Base-by-base conservation (phyloP, 2,329 filamentous ascomycete genomes). In the Trichophyton rubrum region DNA sequence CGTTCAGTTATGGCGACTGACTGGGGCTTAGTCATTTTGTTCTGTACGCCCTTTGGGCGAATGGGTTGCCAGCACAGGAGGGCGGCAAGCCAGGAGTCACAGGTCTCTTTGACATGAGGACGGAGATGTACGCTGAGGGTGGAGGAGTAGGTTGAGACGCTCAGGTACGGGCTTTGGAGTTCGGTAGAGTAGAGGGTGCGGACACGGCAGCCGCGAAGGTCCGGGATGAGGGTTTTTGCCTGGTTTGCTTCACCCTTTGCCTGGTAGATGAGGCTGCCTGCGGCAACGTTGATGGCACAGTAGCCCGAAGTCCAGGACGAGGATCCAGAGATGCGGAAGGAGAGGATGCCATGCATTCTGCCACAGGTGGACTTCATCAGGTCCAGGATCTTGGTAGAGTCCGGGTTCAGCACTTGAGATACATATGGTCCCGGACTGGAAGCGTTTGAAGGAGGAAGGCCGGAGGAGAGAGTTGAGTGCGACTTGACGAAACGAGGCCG, bases 361-460 rank as follows among this genome's bases (percentile, higher is more conserved):
- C 77, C 77, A 67, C 77, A 78, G 2, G 77, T 79, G 22, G 77
- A 78, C 64, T 79, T 79, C 77, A 79, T 79, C 56, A 79, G 68
- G 63, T 79, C 74, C 55, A 79, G 66, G 38, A 79, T 78, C 63
- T 77, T 79, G 30, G 74, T 72, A 7, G 76, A 72, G 67, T 79
- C 77, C 33, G 74, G 71, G 64, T 74, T 75, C 1, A 75, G 71
- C 24, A 77, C 64, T 11, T 72, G 71, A 0, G 74, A 72, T 8
- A 74, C 65, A 47, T 72, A 70, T 6, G 69, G 62, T 7, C 71
- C 70, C 45, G 66, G 68, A 24, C 67, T 64, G 9, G 68, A 65
- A 51, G 68, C 62, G 27, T 67, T 66, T n/a, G 68, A 64, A 24
- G 67, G 55, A 49, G 69, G 62, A 13, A 41, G 20, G 17, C 22